Percentiles rank a stretch among this genome's conserved stretches.
Conservation (phyloP, 2,329 filamentous ascomycete species). For the Colletotrichum sp. region DNA sequence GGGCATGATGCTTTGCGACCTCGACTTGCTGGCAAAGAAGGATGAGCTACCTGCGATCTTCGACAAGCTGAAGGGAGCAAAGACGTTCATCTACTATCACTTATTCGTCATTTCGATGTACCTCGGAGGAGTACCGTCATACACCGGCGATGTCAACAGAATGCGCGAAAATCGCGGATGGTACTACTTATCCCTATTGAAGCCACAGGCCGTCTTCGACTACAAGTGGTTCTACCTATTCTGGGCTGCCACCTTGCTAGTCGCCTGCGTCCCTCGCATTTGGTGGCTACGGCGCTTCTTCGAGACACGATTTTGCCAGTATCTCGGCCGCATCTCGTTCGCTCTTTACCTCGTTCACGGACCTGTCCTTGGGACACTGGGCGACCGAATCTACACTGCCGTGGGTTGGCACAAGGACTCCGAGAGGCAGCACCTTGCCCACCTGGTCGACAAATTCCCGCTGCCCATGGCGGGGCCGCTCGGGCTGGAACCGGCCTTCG, state of each 20-base stretch:
- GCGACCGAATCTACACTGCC: conserved; percentile 66
- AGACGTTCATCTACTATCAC: conserved; percentile 52
- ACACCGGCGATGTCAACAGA: neutral
- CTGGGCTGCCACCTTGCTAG: conserved; percentile 38
- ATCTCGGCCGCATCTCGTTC: conserved; percentile 65
- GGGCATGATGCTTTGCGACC: conserved; percentile 38
- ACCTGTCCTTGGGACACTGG: conserved; percentile 51
- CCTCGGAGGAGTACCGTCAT: conserved; percentile 32
- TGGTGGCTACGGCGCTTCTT: conserved; percentile 51
- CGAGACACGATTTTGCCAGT: conserved; percentile 54
- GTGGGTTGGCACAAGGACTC: conserved; percentile 58
- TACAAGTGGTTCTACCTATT: conserved; percentile 45
- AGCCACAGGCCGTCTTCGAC: conserved; percentile 69
- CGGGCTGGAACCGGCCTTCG: conserved; percentile 65
- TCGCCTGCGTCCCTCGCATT: conserved; percentile 39
- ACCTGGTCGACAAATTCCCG: conserved; percentile 62
- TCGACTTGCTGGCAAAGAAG: conserved; percentile 41
- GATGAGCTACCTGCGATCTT: conserved; percentile 57
- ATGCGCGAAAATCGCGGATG: conserved; percentile 16
- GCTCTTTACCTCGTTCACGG: conserved; percentile 67
- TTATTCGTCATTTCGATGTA: conserved; percentile 35
- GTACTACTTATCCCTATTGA: conserved; percentile 44
- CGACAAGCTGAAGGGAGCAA: conserved; percentile 47
- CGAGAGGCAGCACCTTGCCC: conserved; percentile 54
- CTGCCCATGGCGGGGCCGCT: conserved; percentile 60